Evolutionary conservation across 257 asterid species (phyloP), one percentile per base, ranked within the genome.

Genomic region (Solanum ossicruentum): DNA sequence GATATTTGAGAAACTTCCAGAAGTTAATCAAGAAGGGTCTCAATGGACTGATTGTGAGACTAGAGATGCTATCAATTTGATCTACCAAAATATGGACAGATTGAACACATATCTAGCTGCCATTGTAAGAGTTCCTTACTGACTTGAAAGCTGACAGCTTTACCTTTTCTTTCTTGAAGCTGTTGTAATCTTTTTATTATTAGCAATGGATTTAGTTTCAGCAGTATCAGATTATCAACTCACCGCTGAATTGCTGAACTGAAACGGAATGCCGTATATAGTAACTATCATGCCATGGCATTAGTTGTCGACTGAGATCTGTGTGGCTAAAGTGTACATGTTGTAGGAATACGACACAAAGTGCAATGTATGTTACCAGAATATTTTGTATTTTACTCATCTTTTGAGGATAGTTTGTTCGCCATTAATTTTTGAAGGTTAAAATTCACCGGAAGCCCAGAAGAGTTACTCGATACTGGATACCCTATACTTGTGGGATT

Each of bases 41-140:
- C 98, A 85, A 91, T 95, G 98, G 98, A 93, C 98, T 66, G 94
- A 92, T 72, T 90, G 94, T 86, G 99, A 94, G 91, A 91, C 91
- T 72, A 91, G 87, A 85, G 98, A 97, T 89, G 94, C 98, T 69
- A 88, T 92, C 89, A 93, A 89, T 91, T 61, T 95, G 91, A 91
- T 95, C 51, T 89, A 93, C 87, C 94, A 94, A 83, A 97, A 97
- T 89, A 92, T 97, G 75, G 91, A 86, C 84, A 90, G 89, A 88
- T 88, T 97, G 91, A 95, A 95, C 89, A 87, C 95, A n/a, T 94
- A 95, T 83, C n/a, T 95, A 85, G 91, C 96, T 84, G 89, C 87
- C 70, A 90, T 95, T 85, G 99, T 96, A 93, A 94, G 98, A 84
- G 43, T 83, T 86, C 81, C 81, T 83, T 65, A 7, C 71, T 80